These are phyloP conservation scores for Zymoseptoria tritici DNA, from an alignment of 2,329 filamentous ascomycete genomes.

Conservation along the genomic window DNA sequence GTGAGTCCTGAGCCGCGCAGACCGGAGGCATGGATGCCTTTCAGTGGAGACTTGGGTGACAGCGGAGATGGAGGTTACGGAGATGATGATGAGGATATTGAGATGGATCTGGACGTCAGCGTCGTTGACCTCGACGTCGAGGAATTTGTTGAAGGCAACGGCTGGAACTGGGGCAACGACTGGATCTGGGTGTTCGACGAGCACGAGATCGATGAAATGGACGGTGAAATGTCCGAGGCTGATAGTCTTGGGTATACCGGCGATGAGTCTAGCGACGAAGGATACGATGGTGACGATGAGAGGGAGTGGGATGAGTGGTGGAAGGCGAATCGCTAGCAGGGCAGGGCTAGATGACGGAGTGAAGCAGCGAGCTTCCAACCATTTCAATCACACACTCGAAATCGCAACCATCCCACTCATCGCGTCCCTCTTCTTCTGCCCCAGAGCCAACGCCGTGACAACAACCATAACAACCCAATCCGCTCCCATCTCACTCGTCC, in stretches of 20 bases:
- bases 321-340: neutral
- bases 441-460: neutral
- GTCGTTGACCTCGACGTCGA: neutral
- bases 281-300: neutral
- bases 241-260: neutral
- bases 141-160: neutral
- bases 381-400: no score
- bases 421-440: neutral
- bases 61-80: no score
- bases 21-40: no score
- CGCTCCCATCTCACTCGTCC: neutral
- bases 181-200: neutral
- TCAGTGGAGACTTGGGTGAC: no score
- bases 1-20: no score
- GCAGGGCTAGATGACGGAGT: no score
- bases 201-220: neutral
- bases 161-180: neutral
- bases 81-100: neutral
- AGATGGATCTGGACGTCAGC: neutral
- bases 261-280: neutral
- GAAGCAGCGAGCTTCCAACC: no score
- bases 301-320: neutral
- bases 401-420: neutral
- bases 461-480: neutral
- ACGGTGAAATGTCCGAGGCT: neutral